A percentile compares a stretch with the other conserved stretches of the same genome.
Conservation (phyloP, 2,329 filamentous ascomycete genomes). For the Lasiodiplodia theobromae region DNA sequence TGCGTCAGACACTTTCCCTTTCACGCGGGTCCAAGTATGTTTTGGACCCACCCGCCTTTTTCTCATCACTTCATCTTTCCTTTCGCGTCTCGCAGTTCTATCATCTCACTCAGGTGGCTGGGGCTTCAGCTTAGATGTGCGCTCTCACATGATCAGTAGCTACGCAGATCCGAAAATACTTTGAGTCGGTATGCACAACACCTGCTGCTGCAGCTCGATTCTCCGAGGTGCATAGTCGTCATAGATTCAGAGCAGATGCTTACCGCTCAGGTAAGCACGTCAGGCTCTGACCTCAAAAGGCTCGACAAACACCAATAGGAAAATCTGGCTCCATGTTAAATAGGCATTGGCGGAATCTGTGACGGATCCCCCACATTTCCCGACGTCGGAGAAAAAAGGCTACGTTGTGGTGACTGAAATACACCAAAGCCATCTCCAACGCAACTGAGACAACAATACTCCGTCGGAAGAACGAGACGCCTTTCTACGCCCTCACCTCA, state of each 20-base stretch:
- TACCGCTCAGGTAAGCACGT: slow-evolving; percentile 11
- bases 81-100: background rate
- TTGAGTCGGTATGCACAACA: background rate
- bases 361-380: slow-evolving; percentile 8
- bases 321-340: background rate
- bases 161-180: background rate
- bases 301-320: background rate
- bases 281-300: background rate
- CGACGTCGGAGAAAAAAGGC: background rate
- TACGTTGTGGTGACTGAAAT: background rate
- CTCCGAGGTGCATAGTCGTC: background rate
- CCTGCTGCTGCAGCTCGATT: background rate
- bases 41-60: background rate
- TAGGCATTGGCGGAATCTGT: background rate
- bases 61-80: background rate
- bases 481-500: background rate
- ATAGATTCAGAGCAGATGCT: background rate
- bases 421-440: background rate
- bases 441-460: background rate
- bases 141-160: background rate
- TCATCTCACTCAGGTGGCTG: background rate
- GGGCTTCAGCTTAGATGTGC: background rate
- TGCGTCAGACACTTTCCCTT: background rate
- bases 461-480: background rate
- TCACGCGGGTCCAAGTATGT: background rate